Conservation (phyloP, 2,329 filamentous ascomycete species). For the Chaetomium strumarium region DNA sequence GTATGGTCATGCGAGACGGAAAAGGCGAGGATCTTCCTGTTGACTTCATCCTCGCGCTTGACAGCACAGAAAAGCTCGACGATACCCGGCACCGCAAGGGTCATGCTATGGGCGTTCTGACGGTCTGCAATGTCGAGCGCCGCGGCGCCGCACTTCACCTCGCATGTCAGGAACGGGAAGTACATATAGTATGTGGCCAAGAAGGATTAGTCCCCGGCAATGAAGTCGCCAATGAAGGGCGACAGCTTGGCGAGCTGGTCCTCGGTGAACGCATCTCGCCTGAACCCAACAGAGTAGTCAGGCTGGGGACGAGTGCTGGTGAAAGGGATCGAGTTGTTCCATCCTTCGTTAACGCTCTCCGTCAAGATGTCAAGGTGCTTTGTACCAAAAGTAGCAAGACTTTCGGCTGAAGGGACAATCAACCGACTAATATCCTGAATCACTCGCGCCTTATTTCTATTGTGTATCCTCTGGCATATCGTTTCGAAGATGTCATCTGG, state of each 20-base stretch:
- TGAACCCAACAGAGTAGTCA: slow-evolving; percentile 40
- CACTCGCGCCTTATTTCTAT: background rate
- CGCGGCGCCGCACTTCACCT: background rate
- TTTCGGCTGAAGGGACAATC: background rate
- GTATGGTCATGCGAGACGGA: too few relatives aligned
- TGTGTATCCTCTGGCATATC: background rate
- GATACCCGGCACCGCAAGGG: too few relatives aligned
- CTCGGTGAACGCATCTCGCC: slow-evolving; percentile 35
- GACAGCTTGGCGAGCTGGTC: slow-evolving; percentile 37
- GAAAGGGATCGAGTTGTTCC: slow-evolving; percentile 36
- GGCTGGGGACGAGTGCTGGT: slow-evolving; percentile 36
- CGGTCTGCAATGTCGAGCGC: background rate
- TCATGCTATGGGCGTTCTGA: background rate
- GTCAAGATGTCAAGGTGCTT: background rate
- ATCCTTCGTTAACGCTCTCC: slow-evolving; percentile 24
- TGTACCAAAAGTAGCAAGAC: background rate
- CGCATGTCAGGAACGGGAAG: background rate
- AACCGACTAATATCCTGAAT: background rate
- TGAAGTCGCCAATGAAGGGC: slow-evolving; percentile 33
- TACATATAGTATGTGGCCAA: slow-evolving; percentile 26
- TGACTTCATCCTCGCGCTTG: too few relatives aligned
- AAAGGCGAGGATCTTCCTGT: too few relatives aligned
- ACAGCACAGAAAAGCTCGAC: too few relatives aligned
- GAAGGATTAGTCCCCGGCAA: slow-evolving; percentile 31
- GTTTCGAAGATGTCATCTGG: slow-evolving; percentile 31